phyloP scores from a whole-genome alignment of 495 filamentous ascomycete genomes.

The Terfezia claveryi region DNA sequence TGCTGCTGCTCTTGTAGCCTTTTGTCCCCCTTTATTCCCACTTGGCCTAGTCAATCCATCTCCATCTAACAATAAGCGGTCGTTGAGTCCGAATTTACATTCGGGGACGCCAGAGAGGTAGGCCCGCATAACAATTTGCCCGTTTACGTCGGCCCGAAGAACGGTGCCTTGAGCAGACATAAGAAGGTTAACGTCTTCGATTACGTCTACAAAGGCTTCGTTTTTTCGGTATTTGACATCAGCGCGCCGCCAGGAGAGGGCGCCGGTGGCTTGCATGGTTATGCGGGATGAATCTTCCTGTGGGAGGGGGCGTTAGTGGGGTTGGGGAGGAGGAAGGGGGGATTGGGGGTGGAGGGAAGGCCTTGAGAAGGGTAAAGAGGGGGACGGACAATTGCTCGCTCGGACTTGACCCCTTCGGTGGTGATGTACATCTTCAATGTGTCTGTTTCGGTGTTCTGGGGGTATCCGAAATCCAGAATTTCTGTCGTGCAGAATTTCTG shows the following conservation, averaged over 20 bases:
- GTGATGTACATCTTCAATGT: slow-evolving; percentile 99
- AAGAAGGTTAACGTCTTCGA: slow-evolving; percentile 96
- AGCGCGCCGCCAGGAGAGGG: slow-evolving; percentile 84
- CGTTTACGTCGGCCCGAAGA: slow-evolving; percentile 88
- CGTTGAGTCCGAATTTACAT: slow-evolving; percentile 98
- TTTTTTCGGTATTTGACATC: slow-evolving; percentile 99
- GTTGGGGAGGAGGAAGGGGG: slow-evolving; percentile 5
- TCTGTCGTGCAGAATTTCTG: slow-evolving; percentile 29
- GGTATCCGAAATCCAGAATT: slow-evolving; percentile 97
- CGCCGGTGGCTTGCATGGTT: slow-evolving; percentile 97
- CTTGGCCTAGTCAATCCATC: slow-evolving; percentile 44
- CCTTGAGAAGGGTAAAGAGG: slow-evolving; percentile 2
- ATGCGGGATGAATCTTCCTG: slow-evolving; percentile 80
- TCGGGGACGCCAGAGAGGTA: slow-evolving; percentile 93
- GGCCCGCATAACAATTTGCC: slow-evolving; percentile 96
- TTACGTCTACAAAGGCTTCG: slow-evolving; percentile 97
- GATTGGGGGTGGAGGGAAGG: not conserved
- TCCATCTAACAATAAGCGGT: slow-evolving; percentile 74
- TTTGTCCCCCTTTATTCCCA: slow-evolving; percentile 49
- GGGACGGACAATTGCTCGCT: slow-evolving; percentile 40
- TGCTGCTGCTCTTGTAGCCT: slow-evolving; percentile 83
- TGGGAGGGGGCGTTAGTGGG: not conserved
- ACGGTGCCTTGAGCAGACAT: slow-evolving; percentile 94
- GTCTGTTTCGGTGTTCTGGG: slow-evolving; percentile 96
- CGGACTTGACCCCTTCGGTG: slow-evolving; percentile 93